Evolutionary conservation across 2,329 filamentous ascomycete species (phyloP).

Genomic region (Aureobasidium sp.): DNA sequence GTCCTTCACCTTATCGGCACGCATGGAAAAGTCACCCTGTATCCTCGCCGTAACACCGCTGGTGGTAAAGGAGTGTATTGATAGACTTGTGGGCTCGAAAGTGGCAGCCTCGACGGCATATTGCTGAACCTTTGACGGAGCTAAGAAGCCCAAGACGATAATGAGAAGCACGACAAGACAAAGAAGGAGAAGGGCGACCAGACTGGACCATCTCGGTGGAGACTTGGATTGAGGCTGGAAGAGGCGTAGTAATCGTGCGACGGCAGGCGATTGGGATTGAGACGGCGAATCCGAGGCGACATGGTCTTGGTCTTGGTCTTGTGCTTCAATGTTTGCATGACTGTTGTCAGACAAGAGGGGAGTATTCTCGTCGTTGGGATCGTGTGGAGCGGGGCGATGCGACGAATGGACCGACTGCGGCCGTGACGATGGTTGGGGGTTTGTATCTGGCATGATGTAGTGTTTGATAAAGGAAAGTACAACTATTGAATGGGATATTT

Average conservation of each 20-base stretch:
- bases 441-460: not conserved
- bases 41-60: slow-evolving; percentile 73
- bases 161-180: slow-evolving; percentile 58
- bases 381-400: slow-evolving; percentile 28
- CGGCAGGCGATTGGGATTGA: slow-evolving; percentile 27
- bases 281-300: not conserved
- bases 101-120: slow-evolving; percentile 80
- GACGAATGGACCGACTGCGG: slow-evolving; percentile 29
- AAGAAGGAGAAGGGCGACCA: slow-evolving; percentile 64
- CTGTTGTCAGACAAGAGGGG: slow-evolving; percentile 30
- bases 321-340: slow-evolving; percentile 17
- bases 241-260: slow-evolving; percentile 32
- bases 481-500: not conserved
- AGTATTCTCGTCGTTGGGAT: slow-evolving; percentile 33
- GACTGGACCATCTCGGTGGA: slow-evolving; percentile 61
- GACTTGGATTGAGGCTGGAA: slow-evolving; percentile 31
- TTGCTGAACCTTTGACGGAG: slow-evolving; percentile 71
- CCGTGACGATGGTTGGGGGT: slow-evolving; percentile 26
- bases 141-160: slow-evolving; percentile 71
- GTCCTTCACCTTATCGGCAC: slow-evolving; percentile 67
- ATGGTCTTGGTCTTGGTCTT: slow-evolving; percentile 1
- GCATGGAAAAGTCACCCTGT: slow-evolving; percentile 73
- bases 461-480: not conserved
- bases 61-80: slow-evolving; percentile 75
- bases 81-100: slow-evolving; percentile 74